Evolutionary conservation across 768 basidiomycete species (phyloP), one percentile per base, ranked within the genome.

Genomic region (Fistulinella prunicolor): DNA sequence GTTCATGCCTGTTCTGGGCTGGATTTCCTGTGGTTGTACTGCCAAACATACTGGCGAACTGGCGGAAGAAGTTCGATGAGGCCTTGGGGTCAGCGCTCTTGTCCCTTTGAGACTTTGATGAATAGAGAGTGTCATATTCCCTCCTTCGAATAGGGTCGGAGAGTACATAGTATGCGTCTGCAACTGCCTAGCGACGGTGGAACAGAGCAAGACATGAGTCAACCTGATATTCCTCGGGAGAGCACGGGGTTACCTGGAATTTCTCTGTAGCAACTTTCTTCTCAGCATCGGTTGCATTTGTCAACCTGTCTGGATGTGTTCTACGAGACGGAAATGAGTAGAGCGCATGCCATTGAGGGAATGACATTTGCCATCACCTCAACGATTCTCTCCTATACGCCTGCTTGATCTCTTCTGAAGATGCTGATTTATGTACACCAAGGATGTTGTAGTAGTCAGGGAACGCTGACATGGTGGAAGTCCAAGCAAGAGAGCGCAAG

Each of bases 81-180:
- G 88, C 79, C 38, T 73, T 74, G 1, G 90, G 85, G 54, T 86
- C 81, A 17, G 71, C 71, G 12, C 82, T 79, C 43, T 70, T 78
- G 56, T 83, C 80, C 28, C 71, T 62, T 16, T 64, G 59, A 8
- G 75, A 53, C 42, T 78, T 79, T 8, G 81, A 76, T n/a, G 71
- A 66, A 61, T 86, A 86, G 0, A 90, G 67, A 0, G 55, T 54
- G 55, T 91, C 89, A 54, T 91, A 91, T 66, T 91, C 87, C 59
- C 66, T 73, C 49, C 85, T 79, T 48, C 87, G 76, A 36, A 76
- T 74, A 4, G 83, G 68, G 66, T 96, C 91, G 3, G 89, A 92
- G 30, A 97, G 80, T 22, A 94, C 88, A 64, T 90, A 96, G 70
- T 95, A 95, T 16, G 93, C 93, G 66, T 96, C 94, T 44, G 94